Base-by-base conservation (phyloP, 257 asterid species). In the Leonotis leonurus region DNA sequence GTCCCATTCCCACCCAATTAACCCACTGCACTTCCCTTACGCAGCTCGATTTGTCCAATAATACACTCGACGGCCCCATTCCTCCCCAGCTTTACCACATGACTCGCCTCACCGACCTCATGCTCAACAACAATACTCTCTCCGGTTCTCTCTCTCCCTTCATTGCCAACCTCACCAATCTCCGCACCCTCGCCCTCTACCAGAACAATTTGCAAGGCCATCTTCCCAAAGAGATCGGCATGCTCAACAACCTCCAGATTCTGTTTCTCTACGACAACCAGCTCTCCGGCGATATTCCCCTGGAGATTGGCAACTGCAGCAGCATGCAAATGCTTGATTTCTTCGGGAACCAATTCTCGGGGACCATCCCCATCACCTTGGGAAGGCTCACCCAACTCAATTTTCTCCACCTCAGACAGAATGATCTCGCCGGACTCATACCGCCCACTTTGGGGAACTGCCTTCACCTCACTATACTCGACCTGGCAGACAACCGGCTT, bases 11-110 rank as follows among this genome's bases (percentile, higher is more conserved):
- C 2, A 54, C 17, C n/a, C 83, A 73, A 24, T 67, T 91, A 35
- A 64, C 52, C 10, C 77, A 75, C 16, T 91, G 98, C 75, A 36
- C 22, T 32, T 72, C 87, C 24, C 73, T 91, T 1, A 60, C 70
- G 77, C 89, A 70, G 72, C 94, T 91, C 3, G 98, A 91, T 71
- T 71, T 91, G 87, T 88, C 96, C 6, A 91, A 86, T 9, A 91
- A 88, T 22, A 84, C 92, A 5, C 88, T 91, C 45, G 51, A 49
- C 22, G 95, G 98, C 3, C 21, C 56, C 36, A 81, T 91, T 13
- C 98, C 98, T 0, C 0, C n/a, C 1, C 94, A 84, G 85, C 58
- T 91, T n/a, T 88, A 79, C 32, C 81, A 77, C 73, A 49, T 85
- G 85, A 39, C 51, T 32, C 82, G 58, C 25, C 67, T 88, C 46